These are phyloP conservation scores for Colletotrichum sp. DNA, from an alignment of 2,329 filamentous ascomycete species.

Conservation along the genomic window DNA sequence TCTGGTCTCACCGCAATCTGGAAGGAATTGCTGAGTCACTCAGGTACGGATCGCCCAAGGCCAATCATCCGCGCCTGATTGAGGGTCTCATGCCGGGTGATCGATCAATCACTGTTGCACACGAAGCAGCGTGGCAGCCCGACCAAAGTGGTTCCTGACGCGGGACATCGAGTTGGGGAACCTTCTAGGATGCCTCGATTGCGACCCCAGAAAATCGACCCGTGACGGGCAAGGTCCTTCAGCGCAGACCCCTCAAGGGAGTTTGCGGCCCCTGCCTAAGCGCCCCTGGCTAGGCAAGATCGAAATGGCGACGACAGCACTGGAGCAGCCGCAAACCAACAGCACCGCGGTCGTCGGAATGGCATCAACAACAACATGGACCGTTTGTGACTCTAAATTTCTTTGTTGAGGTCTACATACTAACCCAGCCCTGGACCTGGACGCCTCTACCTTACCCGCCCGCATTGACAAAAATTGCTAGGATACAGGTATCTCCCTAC, in stretches of 20 bases:
- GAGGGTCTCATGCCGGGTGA: background rate
- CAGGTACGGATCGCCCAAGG: background rate
- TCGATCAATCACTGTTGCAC: slow-evolving; percentile 5
- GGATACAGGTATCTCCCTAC: slow-evolving; percentile 11
- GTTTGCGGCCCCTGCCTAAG: background rate
- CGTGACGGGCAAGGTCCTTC: background rate
- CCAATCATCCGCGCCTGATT: background rate
- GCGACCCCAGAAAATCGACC: background rate
- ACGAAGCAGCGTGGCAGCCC: background rate
- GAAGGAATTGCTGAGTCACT: background rate
- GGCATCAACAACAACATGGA: background rate
- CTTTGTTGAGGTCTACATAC: slow-evolving; percentile 17
- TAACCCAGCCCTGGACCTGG: slow-evolving; percentile 15
- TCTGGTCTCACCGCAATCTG: background rate
- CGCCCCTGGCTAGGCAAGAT: background rate
- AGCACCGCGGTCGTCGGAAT: background rate
- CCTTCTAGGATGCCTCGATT: background rate
- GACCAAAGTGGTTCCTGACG: background rate
- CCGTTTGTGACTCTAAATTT: slow-evolving; percentile 6
- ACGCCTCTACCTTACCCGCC: slow-evolving; percentile 17
- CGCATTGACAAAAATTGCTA: slow-evolving; percentile 16
- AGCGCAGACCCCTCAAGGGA: background rate
- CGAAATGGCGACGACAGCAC: background rate
- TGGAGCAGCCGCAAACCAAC: background rate
- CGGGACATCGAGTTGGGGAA: background rate